Evolutionary conservation across 345 rosid genomes (phyloP), one percentile per base, ranked within the genome.

Genomic region (Camelina hispida): DNA sequence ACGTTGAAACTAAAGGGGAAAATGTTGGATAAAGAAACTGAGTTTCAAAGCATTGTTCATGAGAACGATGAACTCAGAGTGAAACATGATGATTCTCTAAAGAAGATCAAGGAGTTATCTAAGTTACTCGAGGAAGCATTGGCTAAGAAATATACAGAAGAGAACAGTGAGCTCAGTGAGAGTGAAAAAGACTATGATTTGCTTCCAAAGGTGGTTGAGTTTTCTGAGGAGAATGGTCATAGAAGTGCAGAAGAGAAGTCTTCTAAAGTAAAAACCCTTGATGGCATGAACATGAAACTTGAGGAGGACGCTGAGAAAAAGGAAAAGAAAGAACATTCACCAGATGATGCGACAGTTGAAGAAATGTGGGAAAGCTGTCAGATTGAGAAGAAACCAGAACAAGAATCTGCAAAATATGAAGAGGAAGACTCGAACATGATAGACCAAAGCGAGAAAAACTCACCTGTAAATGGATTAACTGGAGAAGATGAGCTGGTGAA

Each of bases 301-400:
- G 43, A 67, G 13, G 70, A 73, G 61, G 52, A 38, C 60, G 50
- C 16, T 28, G 67, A 42, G 25, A 43, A 40, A 47, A 75, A 53
- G 46, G 60, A 30, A 42, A 32, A 11, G 28, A 60, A 61, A 15
- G 65, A 69, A 43, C 52, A 83, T 51, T 50, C 30, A 23, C 34
- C 10, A 55, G 89, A 83, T 30, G 37, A 50, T 58, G 91, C 87
- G 69, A 78, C 97, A 17, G 88, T 84, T 40, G 91, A 85, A 69
- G 83, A 87, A 81, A 90, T 88, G 97, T 91, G 96, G 97, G 96
- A 94, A 82, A 90, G 96, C 81, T 90, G 89, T 89, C 83, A 85
- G 73, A 85, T 85, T 46, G 96, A 88, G 72, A 91, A 90, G 93
- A 91, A 82, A 78, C 60, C 74, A 11, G 91, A 88, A 61, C 85